Percentiles rank a stretch among this genome's conserved stretches.
Evolutionary conservation across 2,329 filamentous ascomycete genomes (phyloP).

Genomic region (Aspergillus bombycis): DNA sequence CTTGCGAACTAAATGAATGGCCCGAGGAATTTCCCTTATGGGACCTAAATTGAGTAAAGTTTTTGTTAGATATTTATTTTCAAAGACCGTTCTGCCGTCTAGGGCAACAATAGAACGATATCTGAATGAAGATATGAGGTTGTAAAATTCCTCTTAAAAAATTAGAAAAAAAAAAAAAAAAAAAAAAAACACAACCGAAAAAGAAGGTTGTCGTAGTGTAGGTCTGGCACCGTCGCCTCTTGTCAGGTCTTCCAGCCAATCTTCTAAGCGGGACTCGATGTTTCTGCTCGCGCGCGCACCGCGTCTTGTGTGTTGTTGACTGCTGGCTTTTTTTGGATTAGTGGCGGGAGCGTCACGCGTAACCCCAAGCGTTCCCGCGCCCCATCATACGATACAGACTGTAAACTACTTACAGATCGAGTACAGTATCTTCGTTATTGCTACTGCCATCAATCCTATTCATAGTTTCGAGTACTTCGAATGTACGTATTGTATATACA

Average conservation of each 20-base stretch:
- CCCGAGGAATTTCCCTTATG: slow-evolving; percentile 27
- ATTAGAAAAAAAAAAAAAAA: not conserved
- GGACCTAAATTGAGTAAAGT: slow-evolving; percentile 13
- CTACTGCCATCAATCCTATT: not conserved
- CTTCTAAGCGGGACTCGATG: slow-evolving; percentile 22
- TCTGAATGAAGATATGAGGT: slow-evolving; percentile 8
- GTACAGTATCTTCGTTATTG: not conserved
- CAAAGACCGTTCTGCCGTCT: not conserved
- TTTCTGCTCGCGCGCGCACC: slow-evolving; percentile 27
- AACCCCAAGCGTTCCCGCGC: slow-evolving; percentile 12
- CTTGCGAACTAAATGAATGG: slow-evolving; percentile 23
- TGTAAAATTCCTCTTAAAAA: slow-evolving; percentile 3
- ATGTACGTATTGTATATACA: not conserved
- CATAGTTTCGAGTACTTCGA: not conserved
- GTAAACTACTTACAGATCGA: not conserved
- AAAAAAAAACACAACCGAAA: slow-evolving; percentile 2
- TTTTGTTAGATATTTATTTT: slow-evolving; percentile 11
- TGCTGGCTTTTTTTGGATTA: slow-evolving; percentile 26
- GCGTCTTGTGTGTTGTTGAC: slow-evolving; percentile 39
- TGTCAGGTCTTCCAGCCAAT: slow-evolving; percentile 16
- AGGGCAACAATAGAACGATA: not conserved
- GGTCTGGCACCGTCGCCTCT: slow-evolving; percentile 13
- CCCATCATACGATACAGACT: slow-evolving; percentile 20
- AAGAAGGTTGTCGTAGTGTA: slow-evolving; percentile 12
- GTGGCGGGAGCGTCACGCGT: slow-evolving; percentile 33